These are phyloP conservation scores for Cajanus cajan DNA, from an alignment of 306 rosid genomes.

Conservation along the genomic window DNA sequence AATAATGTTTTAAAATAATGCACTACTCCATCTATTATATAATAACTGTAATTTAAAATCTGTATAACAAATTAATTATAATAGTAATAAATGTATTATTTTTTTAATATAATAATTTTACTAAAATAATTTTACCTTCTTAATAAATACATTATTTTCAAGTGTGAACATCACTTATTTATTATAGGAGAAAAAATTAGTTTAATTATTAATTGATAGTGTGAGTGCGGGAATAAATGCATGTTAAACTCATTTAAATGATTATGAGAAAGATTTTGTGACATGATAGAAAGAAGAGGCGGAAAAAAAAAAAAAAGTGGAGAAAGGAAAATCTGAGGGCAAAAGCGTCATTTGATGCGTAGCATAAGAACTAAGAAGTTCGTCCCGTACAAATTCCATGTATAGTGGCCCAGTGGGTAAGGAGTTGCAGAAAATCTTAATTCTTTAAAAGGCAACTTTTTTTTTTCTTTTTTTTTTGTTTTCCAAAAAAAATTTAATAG, in stretches of 20 bases:
- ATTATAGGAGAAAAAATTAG: too few species aligned
- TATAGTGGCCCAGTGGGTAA: constrained; percentile 2
- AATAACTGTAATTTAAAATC: too few species aligned
- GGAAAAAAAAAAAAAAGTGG: not conserved
- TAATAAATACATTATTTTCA: too few species aligned
- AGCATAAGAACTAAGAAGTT: not conserved
- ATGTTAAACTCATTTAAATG: not conserved
- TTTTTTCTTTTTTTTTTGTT: not conserved
- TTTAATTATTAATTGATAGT: too few species aligned
- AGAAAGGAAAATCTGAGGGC: not conserved
- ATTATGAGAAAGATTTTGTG: not conserved
- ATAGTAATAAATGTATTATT: too few species aligned
- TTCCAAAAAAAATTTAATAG: not conserved
- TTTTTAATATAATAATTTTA: too few species aligned
- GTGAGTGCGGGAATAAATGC: too few species aligned
- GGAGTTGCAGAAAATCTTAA: constrained; percentile 26
- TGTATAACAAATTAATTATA: too few species aligned
- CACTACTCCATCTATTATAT: too few species aligned
- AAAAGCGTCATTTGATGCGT: not conserved
- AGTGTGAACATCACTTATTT: too few species aligned
- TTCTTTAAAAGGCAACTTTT: constrained; percentile 2
- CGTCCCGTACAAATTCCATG: constrained; percentile 3
- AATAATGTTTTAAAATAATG: too few species aligned
- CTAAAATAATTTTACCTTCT: too few species aligned
- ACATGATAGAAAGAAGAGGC: not conserved